Percentiles rank a stretch among this genome's conserved stretches.
Conservation (phyloP, 1,284 basidiomycete genomes). For the Sporisorium graminicola region DNA sequence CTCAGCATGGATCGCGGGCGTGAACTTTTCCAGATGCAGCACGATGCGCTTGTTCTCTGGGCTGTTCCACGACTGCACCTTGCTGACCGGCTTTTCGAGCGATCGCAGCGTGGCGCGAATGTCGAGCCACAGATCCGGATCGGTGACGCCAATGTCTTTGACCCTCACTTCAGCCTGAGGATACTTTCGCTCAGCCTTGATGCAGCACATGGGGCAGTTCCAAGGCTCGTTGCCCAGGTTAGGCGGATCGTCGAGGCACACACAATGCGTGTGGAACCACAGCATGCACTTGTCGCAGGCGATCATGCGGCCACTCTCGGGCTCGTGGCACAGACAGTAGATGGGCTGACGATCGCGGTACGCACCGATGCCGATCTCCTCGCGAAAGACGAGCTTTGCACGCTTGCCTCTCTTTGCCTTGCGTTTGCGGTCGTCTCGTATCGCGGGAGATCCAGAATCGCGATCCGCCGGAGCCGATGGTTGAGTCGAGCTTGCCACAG, state of each 20-base stretch:
- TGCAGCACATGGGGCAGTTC: slow-evolving; percentile 69
- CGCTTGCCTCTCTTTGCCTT: slow-evolving; percentile 63
- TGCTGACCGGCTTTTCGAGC: slow-evolving; percentile 60
- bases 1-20: slow-evolving; percentile 60
- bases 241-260: slow-evolving; percentile 56
- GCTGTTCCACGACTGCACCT: slow-evolving; percentile 58
- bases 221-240: slow-evolving; percentile 58
- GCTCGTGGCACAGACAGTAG: slow-evolving; percentile 66
- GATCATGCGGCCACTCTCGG: slow-evolving; percentile 65
- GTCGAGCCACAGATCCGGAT: slow-evolving; percentile 64
- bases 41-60: slow-evolving; percentile 58
- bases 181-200: slow-evolving; percentile 67
- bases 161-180: slow-evolving; percentile 66
- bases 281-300: slow-evolving; percentile 68
- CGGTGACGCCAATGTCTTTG: slow-evolving; percentile 54
- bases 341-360: slow-evolving; percentile 48
- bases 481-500: slow-evolving; percentile 16
- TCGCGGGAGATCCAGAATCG: slow-evolving; percentile 34
- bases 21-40: slow-evolving; percentile 64
- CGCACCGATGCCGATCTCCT: slow-evolving; percentile 59
- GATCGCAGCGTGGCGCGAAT: slow-evolving; percentile 65
- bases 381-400: slow-evolving; percentile 66
- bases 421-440: slow-evolving; percentile 46
- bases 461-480: slow-evolving; percentile 16
- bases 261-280: slow-evolving; percentile 68